phyloP scores from a whole-genome alignment of 2,329 filamentous ascomycete genomes.

The Stagonosporopsis cucurbitacearum region DNA sequence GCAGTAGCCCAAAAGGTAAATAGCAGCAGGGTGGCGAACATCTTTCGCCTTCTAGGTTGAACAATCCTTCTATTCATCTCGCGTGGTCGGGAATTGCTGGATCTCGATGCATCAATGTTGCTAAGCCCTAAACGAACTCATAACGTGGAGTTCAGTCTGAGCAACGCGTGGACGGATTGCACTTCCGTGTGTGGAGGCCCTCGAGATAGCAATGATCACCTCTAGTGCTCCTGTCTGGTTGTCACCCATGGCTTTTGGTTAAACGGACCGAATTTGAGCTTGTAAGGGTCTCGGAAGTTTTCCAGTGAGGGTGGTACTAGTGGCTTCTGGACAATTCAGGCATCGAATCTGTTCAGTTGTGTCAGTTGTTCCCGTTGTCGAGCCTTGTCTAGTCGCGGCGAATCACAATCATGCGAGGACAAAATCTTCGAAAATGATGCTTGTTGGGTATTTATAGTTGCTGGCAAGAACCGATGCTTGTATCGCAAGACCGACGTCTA shows the following conservation, averaged over 20 bases:
- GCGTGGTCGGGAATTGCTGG: background rate
- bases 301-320: slow-evolving; percentile 5
- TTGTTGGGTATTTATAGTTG: background rate
- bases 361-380: slow-evolving; percentile 7
- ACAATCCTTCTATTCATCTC: background rate
- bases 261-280: slow-evolving; percentile 3
- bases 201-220: slow-evolving; percentile 3
- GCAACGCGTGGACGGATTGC: background rate
- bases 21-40: slow-evolving; percentile 4
- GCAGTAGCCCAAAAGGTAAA: background rate
- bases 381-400: background rate
- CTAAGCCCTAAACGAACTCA: background rate
- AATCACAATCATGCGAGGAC: background rate
- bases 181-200: background rate
- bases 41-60: background rate
- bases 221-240: background rate
- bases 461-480: background rate
- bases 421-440: background rate
- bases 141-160: background rate
- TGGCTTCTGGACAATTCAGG: background rate
- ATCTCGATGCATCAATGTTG: slow-evolving; percentile 5
- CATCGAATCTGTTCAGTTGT: background rate
- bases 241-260: background rate
- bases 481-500: background rate
- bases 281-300: background rate